These are phyloP conservation scores for Rhytidiadelphus loreus DNA, from an alignment of 225 moss, liverwort and hornwort genomes.

Conservation along the genomic window DNA sequence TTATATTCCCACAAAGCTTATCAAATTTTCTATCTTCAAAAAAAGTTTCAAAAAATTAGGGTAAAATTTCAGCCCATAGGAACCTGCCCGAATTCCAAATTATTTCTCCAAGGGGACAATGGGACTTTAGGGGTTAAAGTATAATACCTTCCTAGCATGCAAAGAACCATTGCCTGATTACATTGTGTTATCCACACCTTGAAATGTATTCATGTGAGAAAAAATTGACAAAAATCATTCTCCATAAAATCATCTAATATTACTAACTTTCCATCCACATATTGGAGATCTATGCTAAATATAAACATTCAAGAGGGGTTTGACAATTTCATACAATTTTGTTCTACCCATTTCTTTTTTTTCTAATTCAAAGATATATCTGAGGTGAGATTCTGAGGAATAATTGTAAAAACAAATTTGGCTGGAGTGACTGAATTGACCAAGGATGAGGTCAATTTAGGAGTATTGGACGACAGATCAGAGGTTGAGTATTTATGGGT, in stretches of 20 bases:
- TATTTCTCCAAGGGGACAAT: too few species aligned
- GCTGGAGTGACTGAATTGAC: background rate
- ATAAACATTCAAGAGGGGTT: background rate
- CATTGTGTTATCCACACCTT: background rate
- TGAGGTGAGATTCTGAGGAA: background rate
- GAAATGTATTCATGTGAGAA: background rate
- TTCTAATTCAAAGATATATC: too few species aligned
- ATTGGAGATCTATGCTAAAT: background rate
- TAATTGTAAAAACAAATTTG: background rate
- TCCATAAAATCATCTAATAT: background rate
- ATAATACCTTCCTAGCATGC: rapidly evolving
- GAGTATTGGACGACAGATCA: background rate
- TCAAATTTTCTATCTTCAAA: too few species aligned
- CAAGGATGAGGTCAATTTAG: background rate
- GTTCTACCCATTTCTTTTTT: too few species aligned
- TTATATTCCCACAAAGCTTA: too few species aligned
- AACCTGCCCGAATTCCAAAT: too few species aligned
- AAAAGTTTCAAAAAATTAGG: too few species aligned
- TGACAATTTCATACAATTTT: too few species aligned
- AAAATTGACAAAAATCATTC: too few species aligned
- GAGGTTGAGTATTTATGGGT: background rate
- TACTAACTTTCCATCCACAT: too few species aligned
- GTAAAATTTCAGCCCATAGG: too few species aligned
- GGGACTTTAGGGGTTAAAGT: too few species aligned
- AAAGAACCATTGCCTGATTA: rapidly evolving